Evolutionary conservation across 108 stramenopile species (phyloP), one percentile per base, ranked within the genome.

Genomic region (Cyclotella cryptica): DNA sequence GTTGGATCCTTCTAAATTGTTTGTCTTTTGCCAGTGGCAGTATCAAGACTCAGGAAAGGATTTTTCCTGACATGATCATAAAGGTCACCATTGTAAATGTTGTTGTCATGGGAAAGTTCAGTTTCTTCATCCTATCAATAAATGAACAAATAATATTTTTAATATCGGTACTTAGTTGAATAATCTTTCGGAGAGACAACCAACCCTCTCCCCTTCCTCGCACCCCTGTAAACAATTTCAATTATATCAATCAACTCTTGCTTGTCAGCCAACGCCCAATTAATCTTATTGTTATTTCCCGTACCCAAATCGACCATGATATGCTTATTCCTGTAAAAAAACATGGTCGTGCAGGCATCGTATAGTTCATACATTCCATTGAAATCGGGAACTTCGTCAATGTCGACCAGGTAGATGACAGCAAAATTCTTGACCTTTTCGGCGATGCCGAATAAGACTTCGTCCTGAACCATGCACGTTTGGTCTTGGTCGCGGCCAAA

Each of bases 281-380:
- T 98, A 75, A 99, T 98, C 72, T 99, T 99, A 86, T 99, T 99
- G 84, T 99, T 99, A 75, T 99, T 98, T 53, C 99, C 99, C 21
- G 99, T 99, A 35, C 99, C 98, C 49, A 98, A 70, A 87, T 98
- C 99, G 29, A 99, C 94, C 98, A 99, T 98, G 53, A 98, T 98
- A 82, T 99, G 97, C 54, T 76, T 81, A 24, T 99, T 99, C 4
- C 98, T 88, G 88, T 96, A 99, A 79, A 99, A 99, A 75, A 98
- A 98, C 99, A 99, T 99, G 53, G 98, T 95, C 47, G 96, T 97
- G 77, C 97, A 98, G 0, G 92, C 94, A 78, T 98, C 94, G 83
- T 97, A 98, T 22, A 99, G 88, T 86, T 99, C 99, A 78, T 99
- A 99, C 99, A 99, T 99, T 59, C 87, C 80, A 69, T 96, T 99